Percentiles rank a stretch among this genome's conserved stretches.
Conservation (phyloP, 768 basidiomycete species). For the Phaeotremella fagi region DNA sequence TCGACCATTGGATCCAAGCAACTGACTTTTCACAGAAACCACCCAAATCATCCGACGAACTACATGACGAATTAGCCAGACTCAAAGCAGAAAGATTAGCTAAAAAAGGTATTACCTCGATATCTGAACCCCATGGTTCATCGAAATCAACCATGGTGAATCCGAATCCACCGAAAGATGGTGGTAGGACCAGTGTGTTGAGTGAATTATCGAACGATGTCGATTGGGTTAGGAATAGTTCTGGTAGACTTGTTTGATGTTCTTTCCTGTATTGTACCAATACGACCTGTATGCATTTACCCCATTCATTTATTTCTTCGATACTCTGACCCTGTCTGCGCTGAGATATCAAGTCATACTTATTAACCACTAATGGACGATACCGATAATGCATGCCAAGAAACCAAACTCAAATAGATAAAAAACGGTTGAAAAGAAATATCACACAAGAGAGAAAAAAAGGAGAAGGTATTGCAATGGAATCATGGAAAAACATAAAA, state of each 20-base stretch:
- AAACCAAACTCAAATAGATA: neutral
- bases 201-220: no score
- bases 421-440: neutral
- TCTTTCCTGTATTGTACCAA: neutral
- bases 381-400: slow-evolving; percentile 1
- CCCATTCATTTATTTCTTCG: neutral
- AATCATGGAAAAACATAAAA: neutral
- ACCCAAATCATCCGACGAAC: slow-evolving; percentile 20
- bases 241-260: neutral
- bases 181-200: no score
- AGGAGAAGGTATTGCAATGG: no score
- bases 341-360: neutral
- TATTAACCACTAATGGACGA: neutral
- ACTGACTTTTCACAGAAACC: slow-evolving; percentile 31
- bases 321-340: no score
- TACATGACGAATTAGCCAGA: slow-evolving; percentile 27
- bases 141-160: no score
- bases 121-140: no score
- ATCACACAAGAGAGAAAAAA: no score
- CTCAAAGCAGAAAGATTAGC: slow-evolving; percentile 24
- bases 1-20: no score
- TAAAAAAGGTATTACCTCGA: neutral
- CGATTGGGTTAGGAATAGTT: neutral
- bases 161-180: no score
- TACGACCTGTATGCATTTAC: neutral